These are phyloP conservation scores for Aureococcus anophagefferens DNA, from an alignment of 108 stramenopile genomes.

Conservation along the genomic window DNA sequence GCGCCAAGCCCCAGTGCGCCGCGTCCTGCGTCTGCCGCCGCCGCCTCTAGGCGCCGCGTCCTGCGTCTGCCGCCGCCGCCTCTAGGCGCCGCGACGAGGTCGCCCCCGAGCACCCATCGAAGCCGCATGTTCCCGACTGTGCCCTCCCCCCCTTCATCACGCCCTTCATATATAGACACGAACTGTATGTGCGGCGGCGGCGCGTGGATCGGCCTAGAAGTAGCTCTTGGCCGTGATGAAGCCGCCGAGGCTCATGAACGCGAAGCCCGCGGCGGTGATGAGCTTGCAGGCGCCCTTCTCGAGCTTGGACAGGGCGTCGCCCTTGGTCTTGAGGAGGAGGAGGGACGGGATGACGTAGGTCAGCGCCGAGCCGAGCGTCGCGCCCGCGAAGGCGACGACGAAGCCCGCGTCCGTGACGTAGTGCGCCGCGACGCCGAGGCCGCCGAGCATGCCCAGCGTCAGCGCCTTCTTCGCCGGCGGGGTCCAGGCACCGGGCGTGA, in stretches of 20 bases:
- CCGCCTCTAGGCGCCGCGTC: no score
- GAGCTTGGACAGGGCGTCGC: background rate
- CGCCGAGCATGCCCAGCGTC: constrained; percentile 9
- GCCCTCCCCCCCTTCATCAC: no score
- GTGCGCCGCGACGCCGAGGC: constrained; percentile 8
- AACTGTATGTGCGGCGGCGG: no score
- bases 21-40: no score
- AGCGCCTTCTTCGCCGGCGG: background rate
- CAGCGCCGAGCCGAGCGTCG: constrained; percentile 61
- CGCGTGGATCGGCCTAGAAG: no score
- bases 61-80: no score
- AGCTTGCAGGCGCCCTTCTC: background rate
- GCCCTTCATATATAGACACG: no score
- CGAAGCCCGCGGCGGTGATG: background rate
- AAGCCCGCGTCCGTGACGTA: constrained; percentile 31
- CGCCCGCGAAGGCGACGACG: constrained; percentile 56
- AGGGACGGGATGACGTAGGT: constrained; percentile 71
- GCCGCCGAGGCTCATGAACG: background rate
- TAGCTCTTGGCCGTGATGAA: no score
- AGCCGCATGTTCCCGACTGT: no score
- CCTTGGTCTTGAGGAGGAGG: constrained; percentile 50
- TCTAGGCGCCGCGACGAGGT: no score
- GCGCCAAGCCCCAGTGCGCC: no score
- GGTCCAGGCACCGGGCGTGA: constrained; percentile 55
- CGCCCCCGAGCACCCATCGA: no score